These are phyloP conservation scores for Thecaphora thlaspeos DNA, from an alignment of 1,284 basidiomycete species.

Conservation along the genomic window DNA sequence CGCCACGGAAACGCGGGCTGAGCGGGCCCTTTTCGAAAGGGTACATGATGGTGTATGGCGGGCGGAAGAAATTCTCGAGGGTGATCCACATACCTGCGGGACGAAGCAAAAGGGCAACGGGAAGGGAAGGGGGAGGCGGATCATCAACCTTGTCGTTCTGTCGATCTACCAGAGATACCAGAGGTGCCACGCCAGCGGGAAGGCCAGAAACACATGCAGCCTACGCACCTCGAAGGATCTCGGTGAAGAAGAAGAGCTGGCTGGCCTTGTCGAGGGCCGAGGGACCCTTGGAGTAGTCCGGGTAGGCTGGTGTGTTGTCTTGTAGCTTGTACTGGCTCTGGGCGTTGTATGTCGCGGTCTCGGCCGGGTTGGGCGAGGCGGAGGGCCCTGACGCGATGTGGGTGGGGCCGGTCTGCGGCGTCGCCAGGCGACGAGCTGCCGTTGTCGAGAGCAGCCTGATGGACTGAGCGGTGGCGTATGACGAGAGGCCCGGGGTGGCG, in stretches of 20 bases:
- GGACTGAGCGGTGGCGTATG: slow-evolving; percentile 21
- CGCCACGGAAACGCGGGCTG: slow-evolving; percentile 95
- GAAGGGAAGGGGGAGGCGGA: background rate
- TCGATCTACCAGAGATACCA: too few species aligned
- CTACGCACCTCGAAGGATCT: slow-evolving; percentile 83
- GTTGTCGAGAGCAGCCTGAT: slow-evolving; percentile 30
- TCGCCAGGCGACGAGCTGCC: slow-evolving; percentile 28
- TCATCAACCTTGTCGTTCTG: too few species aligned
- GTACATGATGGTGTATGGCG: slow-evolving; percentile 92
- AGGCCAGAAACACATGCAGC: too few species aligned
- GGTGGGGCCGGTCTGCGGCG: slow-evolving; percentile 32
- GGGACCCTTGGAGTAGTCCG: slow-evolving; percentile 67
- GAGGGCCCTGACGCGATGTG: slow-evolving; percentile 11
- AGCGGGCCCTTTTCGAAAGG: slow-evolving; percentile 85
- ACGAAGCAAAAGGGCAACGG: slow-evolving; percentile 1
- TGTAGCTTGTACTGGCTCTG: slow-evolving; percentile 15
- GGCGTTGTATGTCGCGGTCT: slow-evolving; percentile 32
- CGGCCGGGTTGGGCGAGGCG: slow-evolving; percentile 21
- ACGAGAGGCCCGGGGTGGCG: slow-evolving; percentile 20
- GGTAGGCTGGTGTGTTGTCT: slow-evolving; percentile 25
- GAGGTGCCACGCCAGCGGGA: too few species aligned
- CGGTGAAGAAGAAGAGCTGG: slow-evolving; percentile 97
- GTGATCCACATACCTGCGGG: slow-evolving; percentile 94
- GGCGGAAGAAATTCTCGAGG: slow-evolving; percentile 94
- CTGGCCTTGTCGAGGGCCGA: slow-evolving; percentile 77